Percentiles rank a stretch among this genome's conserved stretches.
phyloP scores from a whole-genome alignment of 441 rosid genomes.

The Theobroma grandiflorum region DNA sequence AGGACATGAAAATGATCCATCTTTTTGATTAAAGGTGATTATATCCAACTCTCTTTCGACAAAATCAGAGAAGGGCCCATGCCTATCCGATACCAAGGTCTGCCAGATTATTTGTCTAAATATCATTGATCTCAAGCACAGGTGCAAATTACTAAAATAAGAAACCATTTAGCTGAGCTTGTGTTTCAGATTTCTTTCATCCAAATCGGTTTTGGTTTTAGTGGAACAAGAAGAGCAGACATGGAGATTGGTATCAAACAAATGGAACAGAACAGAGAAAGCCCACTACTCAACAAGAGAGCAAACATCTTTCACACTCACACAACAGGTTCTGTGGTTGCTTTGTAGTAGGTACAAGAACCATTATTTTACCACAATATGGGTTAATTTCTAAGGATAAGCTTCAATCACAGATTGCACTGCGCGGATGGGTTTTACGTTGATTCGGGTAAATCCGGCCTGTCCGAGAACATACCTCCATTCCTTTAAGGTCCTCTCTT shows the following conservation, averaged over 20 bases:
- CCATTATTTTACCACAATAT: neutral
- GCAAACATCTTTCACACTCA: neutral
- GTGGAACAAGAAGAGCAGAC: too few species aligned
- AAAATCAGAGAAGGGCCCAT: too few species aligned
- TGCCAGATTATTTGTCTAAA: too few species aligned
- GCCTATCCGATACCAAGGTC: too few species aligned
- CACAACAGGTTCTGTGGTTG: neutral
- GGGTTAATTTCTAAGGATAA: conserved; percentile 37
- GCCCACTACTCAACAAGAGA: neutral
- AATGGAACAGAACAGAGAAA: neutral
- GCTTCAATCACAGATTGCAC: conserved; percentile 61
- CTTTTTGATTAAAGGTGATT: too few species aligned
- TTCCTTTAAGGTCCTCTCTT: conserved; percentile 69
- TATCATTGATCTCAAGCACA: too few species aligned
- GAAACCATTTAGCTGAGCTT: neutral
- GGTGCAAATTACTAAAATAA: too few species aligned
- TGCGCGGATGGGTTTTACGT: conserved; percentile 46
- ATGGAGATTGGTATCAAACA: neutral
- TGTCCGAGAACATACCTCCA: conserved; percentile 61
- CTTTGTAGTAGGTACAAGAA: neutral
- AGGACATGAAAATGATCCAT: neutral
- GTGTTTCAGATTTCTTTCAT: too few species aligned
- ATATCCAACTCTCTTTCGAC: too few species aligned
- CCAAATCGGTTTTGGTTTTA: too few species aligned
- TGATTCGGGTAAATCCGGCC: conserved; percentile 63